Base-by-base conservation (phyloP, 2,329 filamentous ascomycete species). In the Hypoxylon sp. region DNA sequence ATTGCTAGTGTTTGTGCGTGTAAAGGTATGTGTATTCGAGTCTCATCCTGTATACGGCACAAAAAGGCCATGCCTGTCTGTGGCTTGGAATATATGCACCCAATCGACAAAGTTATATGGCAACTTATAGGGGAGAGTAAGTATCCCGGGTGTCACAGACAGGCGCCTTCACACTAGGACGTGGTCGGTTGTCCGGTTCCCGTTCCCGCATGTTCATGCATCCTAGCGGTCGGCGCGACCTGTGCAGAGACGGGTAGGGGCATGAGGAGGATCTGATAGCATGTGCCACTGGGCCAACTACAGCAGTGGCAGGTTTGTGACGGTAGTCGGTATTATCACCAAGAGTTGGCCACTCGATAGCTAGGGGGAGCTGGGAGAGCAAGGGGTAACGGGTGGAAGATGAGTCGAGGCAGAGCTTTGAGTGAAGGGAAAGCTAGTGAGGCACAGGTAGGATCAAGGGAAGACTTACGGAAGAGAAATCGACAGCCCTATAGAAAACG, bases 401-500 rank as follows among this genome's bases (percentile, higher is more conserved):
- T 50, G 50, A 41, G 46, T 21, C 40, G 41, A 41, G 31, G 54
- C 11, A 31, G 17, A n/a, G n/a, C n/a, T n/a, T n/a, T n/a, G n/a
- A n/a, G n/a, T n/a, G n/a, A n/a, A n/a, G n/a, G n/a, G n/a, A n/a
- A n/a, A n/a, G n/a, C n/a, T n/a, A n/a, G n/a, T 29, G 6, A 37
- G 13, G 31, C 7, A 46, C 33, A 29, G 17, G 35, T 13, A 24
- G 13, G 33, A 13, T n/a, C 21, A 24, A 10, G 26, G 31, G n/a
- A 48, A 11, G 23, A 63, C 60, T 63, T 60, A 63, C 60, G 43
- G 21, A 55, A 51, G 33, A 9, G 41, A 42, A n/a, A n/a, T n/a
- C n/a, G n/a, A n/a, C n/a, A n/a, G n/a, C n/a, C n/a, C n/a, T n/a
- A n/a, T n/a, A n/a, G n/a, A n/a, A n/a, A 31, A 26, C 45, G 47